Conservation (phyloP, 495 filamentous ascomycete genomes). For the Aspergillus sclerotioniger region DNA sequence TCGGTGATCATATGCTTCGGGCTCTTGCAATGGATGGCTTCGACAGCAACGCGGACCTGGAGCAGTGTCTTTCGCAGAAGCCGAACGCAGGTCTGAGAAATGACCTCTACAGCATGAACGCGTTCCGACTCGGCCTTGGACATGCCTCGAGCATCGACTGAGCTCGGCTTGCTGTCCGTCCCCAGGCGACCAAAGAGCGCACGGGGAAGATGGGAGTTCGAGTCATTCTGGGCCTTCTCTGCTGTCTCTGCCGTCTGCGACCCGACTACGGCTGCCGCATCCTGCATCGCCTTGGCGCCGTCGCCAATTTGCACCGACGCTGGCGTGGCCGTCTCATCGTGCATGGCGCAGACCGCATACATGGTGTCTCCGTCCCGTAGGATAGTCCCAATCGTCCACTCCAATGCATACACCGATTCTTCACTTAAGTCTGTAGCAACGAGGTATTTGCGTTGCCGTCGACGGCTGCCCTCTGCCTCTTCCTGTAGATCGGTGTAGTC, state of each 20-base stretch:
- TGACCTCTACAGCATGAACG: slow-evolving; percentile 67
- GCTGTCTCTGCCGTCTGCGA: slow-evolving; percentile 48
- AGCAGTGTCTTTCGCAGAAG: slow-evolving; percentile 84
- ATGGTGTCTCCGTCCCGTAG: slow-evolving; percentile 92
- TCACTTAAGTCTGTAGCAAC: slow-evolving; percentile 91
- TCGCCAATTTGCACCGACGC: slow-evolving; percentile 52
- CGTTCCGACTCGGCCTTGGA: slow-evolving; percentile 74
- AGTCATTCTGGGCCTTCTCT: slow-evolving; percentile 27
- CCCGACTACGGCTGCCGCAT: slow-evolving; percentile 60
- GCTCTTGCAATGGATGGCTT: slow-evolving; percentile 97
- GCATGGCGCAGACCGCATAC: slow-evolving; percentile 84
- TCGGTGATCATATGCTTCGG: slow-evolving; percentile 82
- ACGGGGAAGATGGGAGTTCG: slow-evolving; percentile 28
- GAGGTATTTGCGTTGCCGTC: slow-evolving; percentile 80
- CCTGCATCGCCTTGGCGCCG: slow-evolving; percentile 65
- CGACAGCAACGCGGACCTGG: slow-evolving; percentile 87
- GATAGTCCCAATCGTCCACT: slow-evolving; percentile 97
- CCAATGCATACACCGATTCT: slow-evolving; percentile 89
- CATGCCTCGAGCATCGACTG: slow-evolving; percentile 41
- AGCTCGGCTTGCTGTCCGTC: slow-evolving; percentile 41
- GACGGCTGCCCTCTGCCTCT: slow-evolving; percentile 69
- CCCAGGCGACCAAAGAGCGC: slow-evolving; percentile 36
- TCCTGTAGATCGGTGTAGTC: slow-evolving; percentile 72
- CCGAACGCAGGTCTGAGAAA: slow-evolving; percentile 76
- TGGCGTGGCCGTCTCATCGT: slow-evolving; percentile 63